Evolutionary conservation across 192 early-diverging fungal species (phyloP).

Genomic region (Diversispora epigaea): DNA sequence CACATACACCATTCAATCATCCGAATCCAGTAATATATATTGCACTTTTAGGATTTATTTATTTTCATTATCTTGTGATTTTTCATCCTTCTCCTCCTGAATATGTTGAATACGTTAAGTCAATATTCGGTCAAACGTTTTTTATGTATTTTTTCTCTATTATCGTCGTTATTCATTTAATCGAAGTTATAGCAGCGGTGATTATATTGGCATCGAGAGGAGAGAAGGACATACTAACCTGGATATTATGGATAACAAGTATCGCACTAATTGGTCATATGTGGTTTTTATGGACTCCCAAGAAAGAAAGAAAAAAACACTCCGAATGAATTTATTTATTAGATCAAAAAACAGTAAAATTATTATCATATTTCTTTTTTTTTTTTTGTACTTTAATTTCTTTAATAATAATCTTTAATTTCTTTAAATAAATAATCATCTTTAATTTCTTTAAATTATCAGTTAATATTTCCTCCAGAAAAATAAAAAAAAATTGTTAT

Average conservation of each 20-base stretch:
- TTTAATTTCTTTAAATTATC: too few species aligned
- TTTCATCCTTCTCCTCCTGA: slow-evolving; percentile 9
- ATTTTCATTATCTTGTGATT: slow-evolving; percentile 3
- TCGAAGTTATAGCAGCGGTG: slow-evolving; percentile 32
- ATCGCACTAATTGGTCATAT: slow-evolving; percentile 34
- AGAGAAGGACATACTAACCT: slow-evolving; percentile 35
- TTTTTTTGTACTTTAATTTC: too few species aligned
- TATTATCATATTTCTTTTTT: too few species aligned
- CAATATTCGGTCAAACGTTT: slow-evolving; percentile 3
- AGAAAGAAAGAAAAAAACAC: not conserved
- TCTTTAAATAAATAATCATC: too few species aligned
- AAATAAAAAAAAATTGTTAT: too few species aligned
- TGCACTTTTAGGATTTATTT: not conserved
- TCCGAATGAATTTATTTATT: too few species aligned
- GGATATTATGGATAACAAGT: slow-evolving; percentile 37
- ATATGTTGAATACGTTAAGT: slow-evolving; percentile 1
- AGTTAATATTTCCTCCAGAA: too few species aligned
- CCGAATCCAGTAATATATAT: not conserved
- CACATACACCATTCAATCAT: slow-evolving; percentile 28
- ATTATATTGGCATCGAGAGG: slow-evolving; percentile 33
- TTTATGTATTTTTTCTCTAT: not conserved
- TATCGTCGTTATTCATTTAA: slow-evolving; percentile 27
- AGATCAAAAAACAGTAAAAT: too few species aligned
- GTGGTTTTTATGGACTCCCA: not conserved
- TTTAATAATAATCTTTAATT: too few species aligned